Base-by-base conservation (phyloP, 1,284 basidiomycete genomes). In the Blastosporella zonata region DNA sequence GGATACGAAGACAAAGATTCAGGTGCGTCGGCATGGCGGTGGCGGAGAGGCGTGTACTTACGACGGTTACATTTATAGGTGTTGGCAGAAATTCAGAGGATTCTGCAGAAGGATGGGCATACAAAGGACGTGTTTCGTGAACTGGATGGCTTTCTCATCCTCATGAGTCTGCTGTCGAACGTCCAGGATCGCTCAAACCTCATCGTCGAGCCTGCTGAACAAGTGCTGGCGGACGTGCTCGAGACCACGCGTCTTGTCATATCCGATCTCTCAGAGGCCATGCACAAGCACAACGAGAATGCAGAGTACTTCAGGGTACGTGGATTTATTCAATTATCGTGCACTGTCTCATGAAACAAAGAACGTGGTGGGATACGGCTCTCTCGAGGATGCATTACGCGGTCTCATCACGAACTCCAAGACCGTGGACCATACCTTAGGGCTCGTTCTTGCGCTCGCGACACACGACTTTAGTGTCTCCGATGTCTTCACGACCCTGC, bases 71-170 rank as follows among this genome's bases (percentile, higher is more conserved):
- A 12, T n/a, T n/a, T n/a, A n/a, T 52, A 88, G 86, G 70, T 79
- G 20, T 65, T 88, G 46, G 67, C 67, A 15, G 82, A 85, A 55
- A 80, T 88, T 35, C 75, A 78, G 47, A 70, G 77, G 25, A 77
- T 82, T 15, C 72, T 87, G 70, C 64, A 72, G 12, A 76, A 83
- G 60, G 79, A 84, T 54, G 60, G 72, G 6, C 69, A 67, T 46
- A 86, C 86, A 7, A 87, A 84, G 63, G 82, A 85, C 48, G 80
- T 84, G 6, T 91, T 91, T 64, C 74, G 87, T 6, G 85, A 89
- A 59, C 71, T 86, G 60, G 89, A 91, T 55, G 89, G 89, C 0
- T 90, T 90, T 59, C 68, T 90, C 18, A 75, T 81, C 13, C 67
- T 89, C 35, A 81, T 89, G 67, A 86, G 78, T 56, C 73, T 84